A percentile compares a stretch with the other conserved stretches of the same genome.
phyloP scores from a whole-genome alignment of 148 eudicot species.

The Fallopia convolvulus region DNA sequence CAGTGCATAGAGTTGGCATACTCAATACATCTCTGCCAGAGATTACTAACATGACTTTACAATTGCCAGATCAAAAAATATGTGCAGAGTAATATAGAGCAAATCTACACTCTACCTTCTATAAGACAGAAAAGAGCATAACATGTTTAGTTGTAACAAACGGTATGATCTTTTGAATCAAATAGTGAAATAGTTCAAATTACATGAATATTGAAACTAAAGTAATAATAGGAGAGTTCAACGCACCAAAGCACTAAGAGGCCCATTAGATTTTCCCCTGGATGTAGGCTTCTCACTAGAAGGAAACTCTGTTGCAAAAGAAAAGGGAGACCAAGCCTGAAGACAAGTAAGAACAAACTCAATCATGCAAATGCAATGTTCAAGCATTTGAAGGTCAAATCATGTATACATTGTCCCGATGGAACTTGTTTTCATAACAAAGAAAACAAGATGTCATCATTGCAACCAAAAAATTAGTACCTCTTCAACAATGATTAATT shows the following conservation, averaged over 20 bases:
- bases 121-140: background rate
- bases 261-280: constrained; percentile 26
- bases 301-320: constrained; percentile 32
- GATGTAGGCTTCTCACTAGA: constrained; percentile 23
- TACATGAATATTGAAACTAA: background rate
- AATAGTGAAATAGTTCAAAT: background rate
- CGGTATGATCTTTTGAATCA: background rate
- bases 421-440: constrained; percentile 3
- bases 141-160: background rate
- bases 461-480: constrained; percentile 22
- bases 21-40: background rate
- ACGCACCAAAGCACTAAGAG: constrained; percentile 57
- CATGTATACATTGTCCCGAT: background rate
- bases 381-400: background rate
- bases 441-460: background rate
- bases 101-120: background rate
- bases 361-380: background rate
- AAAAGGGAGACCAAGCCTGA: constrained; percentile 89
- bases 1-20: background rate
- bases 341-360: constrained; percentile 7
- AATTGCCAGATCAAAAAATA: background rate
- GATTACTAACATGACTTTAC: background rate
- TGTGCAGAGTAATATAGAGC: background rate
- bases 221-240: background rate
- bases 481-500: constrained; percentile 56